phyloP scores from a whole-genome alignment of 192 early-diverging fungal species.

The Coemansia sp. region DNA sequence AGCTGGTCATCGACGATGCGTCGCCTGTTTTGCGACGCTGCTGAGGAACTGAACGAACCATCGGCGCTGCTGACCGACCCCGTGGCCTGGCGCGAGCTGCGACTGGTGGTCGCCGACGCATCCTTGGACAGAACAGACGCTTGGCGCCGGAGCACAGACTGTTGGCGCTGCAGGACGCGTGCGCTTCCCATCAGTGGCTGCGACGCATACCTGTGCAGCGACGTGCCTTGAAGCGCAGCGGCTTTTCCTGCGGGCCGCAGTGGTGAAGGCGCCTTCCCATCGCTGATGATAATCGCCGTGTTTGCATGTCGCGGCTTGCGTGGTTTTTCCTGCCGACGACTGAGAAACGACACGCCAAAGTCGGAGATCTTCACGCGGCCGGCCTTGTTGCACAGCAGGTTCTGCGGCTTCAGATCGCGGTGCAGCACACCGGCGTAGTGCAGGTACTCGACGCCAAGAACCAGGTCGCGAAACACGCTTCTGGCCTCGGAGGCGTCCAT shows the following conservation, averaged over 20 bases:
- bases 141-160: conserved; percentile 27
- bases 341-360: conserved; percentile 94
- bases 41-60: not conserved
- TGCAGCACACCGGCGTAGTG: conserved; percentile 96
- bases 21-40: conserved; percentile 11
- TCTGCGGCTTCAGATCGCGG: conserved; percentile 98
- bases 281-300: not conserved
- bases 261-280: conserved; percentile 24
- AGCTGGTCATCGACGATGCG: conserved; percentile 10
- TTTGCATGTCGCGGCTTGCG: not conserved
- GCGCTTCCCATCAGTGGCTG: conserved; percentile 42
- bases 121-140: conserved; percentile 35
- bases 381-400: conserved; percentile 78
- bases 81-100: not conserved
- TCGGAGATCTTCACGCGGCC: conserved; percentile 94
- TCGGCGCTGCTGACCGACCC: conserved; percentile 4
- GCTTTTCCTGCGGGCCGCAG: conserved; percentile 28
- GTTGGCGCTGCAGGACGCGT: conserved; percentile 23
- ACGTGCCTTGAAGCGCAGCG: conserved; percentile 23
- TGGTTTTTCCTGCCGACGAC: conserved; percentile 25
- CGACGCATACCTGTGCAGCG: conserved; percentile 45
- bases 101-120: not conserved
- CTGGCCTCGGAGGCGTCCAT: conserved; percentile 67
- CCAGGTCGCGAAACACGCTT: conserved; percentile 84
- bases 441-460: conserved; percentile 90